Evolutionary conservation across 2,329 filamentous ascomycete species (phyloP).

Genomic region (Akanthomyces dipterigenus): DNA sequence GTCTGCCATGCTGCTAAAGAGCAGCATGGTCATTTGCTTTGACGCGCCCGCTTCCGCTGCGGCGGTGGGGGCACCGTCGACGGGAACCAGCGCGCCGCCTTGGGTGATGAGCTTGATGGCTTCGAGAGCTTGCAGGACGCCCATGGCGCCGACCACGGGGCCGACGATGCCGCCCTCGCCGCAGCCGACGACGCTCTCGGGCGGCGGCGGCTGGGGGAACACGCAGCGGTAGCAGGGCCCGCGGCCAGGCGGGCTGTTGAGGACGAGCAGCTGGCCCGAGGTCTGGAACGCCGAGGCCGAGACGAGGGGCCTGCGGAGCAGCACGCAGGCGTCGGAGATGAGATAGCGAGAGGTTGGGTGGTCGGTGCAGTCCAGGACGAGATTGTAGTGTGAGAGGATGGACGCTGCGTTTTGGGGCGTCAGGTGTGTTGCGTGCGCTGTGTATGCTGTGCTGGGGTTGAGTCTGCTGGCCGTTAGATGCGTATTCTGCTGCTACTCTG

Average conservation of each 20-base stretch:
- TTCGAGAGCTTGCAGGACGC: conserved; percentile 84
- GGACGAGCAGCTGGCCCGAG: conserved; percentile 81
- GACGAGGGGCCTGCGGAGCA: conserved; percentile 71
- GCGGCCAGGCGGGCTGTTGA: conserved; percentile 71
- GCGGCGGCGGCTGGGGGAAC: conserved; percentile 80
- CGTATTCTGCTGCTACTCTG: neutral
- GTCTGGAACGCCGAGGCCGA: conserved; percentile 85
- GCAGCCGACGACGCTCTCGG: conserved; percentile 75
- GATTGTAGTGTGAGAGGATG: conserved; percentile 65
- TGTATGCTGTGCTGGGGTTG: conserved; percentile 64
- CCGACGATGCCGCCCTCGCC: conserved; percentile 91
- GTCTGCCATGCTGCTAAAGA: conserved; percentile 40
- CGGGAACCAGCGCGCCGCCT: conserved; percentile 19
- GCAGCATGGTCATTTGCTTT: conserved; percentile 30
- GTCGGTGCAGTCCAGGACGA: conserved; percentile 93
- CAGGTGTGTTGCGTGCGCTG: conserved; percentile 57
- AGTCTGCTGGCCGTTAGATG: conserved; percentile 41
- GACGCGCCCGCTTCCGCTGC: conserved; percentile 16
- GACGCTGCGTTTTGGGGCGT: conserved; percentile 59
- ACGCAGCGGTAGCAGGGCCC: conserved; percentile 92
- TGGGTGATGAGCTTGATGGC: conserved; percentile 72
- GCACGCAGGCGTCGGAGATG: conserved; percentile 81
- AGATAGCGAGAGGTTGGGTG: conserved; percentile 87
- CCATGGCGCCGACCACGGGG: conserved; percentile 89
- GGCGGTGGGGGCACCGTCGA: neutral